phyloP scores from a whole-genome alignment of 2,329 filamentous ascomycete species.

The Trichophyton equinum region DNA sequence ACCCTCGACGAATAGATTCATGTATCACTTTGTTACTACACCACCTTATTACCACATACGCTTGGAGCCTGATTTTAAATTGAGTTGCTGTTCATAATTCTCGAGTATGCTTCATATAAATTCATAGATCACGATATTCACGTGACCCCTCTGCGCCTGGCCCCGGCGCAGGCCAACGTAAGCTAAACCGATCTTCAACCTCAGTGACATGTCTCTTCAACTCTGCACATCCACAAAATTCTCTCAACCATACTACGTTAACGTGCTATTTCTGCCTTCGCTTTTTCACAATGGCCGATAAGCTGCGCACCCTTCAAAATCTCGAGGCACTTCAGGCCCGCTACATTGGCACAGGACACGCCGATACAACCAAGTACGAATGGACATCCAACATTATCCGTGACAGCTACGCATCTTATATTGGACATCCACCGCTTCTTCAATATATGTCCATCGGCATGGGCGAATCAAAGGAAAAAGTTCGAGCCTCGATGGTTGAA shows the following conservation, averaged over 20 bases:
- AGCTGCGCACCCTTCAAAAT: conserved; percentile 93
- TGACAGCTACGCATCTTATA: conserved; percentile 78
- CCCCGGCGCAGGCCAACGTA: too few species aligned
- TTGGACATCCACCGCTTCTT: conserved; percentile 78
- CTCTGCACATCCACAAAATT: neutral
- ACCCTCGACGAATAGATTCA: neutral
- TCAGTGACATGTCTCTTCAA: neutral
- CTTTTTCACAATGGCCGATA: conserved; percentile 60
- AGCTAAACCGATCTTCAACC: neutral
- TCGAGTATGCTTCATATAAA: too few species aligned
- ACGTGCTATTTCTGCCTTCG: neutral
- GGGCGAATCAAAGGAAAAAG: conserved; percentile 70
- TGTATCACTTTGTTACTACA: neutral
- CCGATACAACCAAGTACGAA: conserved; percentile 94
- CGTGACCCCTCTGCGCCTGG: too few species aligned
- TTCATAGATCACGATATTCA: too few species aligned
- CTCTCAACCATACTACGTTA: too few species aligned
- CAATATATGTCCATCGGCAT: conserved; percentile 82
- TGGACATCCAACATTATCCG: conserved; percentile 93
- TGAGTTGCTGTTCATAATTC: too few species aligned
- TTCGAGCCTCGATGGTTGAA: conserved; percentile 68
- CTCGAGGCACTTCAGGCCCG: conserved; percentile 93
- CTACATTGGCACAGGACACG: conserved; percentile 89
- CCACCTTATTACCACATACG: neutral
- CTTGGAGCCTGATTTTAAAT: neutral